A percentile compares a stretch with the other conserved stretches of the same genome.
Evolutionary conservation across 192 early-diverging fungal genomes (phyloP).

Genomic region (Backusella mclennaniae): DNA sequence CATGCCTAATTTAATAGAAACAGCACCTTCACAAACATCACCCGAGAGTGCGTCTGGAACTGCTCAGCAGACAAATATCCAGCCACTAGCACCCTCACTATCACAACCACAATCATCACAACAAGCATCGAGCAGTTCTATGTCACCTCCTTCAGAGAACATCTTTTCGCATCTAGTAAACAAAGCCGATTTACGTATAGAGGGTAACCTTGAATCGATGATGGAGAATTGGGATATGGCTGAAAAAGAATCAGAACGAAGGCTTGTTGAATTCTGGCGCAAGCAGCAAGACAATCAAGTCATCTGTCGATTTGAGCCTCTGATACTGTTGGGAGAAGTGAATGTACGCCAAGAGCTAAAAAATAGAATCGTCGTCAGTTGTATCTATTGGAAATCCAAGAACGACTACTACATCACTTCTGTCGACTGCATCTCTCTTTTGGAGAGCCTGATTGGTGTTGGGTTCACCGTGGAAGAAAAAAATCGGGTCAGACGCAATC

Average conservation of each 20-base stretch:
- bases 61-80: background rate
- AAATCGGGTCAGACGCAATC: slow-evolving; percentile 81
- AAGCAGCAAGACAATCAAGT: slow-evolving; percentile 64
- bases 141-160: slow-evolving; percentile 22
- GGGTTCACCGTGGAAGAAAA: slow-evolving; percentile 78
- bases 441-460: slow-evolving; percentile 68
- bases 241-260: slow-evolving; percentile 59
- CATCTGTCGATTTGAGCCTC: slow-evolving; percentile 61
- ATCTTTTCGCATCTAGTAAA: slow-evolving; percentile 64
- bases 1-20: background rate
- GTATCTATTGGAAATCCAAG: slow-evolving; percentile 73
- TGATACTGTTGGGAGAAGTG: slow-evolving; percentile 15
- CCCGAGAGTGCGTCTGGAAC: background rate
- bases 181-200: slow-evolving; percentile 66
- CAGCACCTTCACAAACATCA: background rate
- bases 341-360: background rate
- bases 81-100: background rate
- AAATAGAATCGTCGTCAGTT: slow-evolving; percentile 56
- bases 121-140: background rate
- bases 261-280: slow-evolving; percentile 74
- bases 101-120: slow-evolving; percentile 17
- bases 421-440: slow-evolving; percentile 70
- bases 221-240: slow-evolving; percentile 58
- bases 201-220: slow-evolving; percentile 65
- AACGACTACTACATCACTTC: slow-evolving; percentile 74